A percentile compares a stretch with the other conserved stretches of the same genome.
Evolutionary conservation across 2,329 filamentous ascomycete genomes (phyloP).

Genomic region (Claviceps sp.): DNA sequence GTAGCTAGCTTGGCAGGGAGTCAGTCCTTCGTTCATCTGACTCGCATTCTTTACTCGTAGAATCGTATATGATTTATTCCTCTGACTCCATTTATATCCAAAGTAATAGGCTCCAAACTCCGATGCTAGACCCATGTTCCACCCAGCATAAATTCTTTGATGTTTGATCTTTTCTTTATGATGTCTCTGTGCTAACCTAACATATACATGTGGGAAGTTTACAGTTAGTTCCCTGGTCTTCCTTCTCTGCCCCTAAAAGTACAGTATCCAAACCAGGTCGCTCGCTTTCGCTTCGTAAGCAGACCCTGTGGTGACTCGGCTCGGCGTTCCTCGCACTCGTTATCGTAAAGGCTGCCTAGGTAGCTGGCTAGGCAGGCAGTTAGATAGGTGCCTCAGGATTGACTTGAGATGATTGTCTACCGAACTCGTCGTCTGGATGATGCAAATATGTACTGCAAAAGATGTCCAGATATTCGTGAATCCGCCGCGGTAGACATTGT

Average conservation of each 20-base stretch:
- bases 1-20: background rate
- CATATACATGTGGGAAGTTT: conserved; percentile 11
- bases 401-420: background rate
- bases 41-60: too few relatives aligned
- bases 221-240: conserved; percentile 3
- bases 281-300: background rate
- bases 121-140: conserved; percentile 6
- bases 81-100: conserved; percentile 5
- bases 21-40: background rate
- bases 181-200: conserved; percentile 5
- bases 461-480: background rate
- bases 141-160: background rate
- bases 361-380: background rate
- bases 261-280: conserved; percentile 14
- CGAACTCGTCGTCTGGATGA: background rate
- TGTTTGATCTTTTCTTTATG: background rate
- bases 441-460: background rate
- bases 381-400: background rate
- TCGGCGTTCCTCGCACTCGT: background rate
- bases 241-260: conserved; percentile 10
- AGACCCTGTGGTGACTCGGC: background rate
- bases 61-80: background rate
- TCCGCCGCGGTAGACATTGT: background rate
- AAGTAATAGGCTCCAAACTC: conserved; percentile 3
- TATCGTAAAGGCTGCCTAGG: background rate